These are phyloP conservation scores for Solanum appendiculatum DNA, from an alignment of 257 asterid species.

Conservation along the genomic window DNA sequence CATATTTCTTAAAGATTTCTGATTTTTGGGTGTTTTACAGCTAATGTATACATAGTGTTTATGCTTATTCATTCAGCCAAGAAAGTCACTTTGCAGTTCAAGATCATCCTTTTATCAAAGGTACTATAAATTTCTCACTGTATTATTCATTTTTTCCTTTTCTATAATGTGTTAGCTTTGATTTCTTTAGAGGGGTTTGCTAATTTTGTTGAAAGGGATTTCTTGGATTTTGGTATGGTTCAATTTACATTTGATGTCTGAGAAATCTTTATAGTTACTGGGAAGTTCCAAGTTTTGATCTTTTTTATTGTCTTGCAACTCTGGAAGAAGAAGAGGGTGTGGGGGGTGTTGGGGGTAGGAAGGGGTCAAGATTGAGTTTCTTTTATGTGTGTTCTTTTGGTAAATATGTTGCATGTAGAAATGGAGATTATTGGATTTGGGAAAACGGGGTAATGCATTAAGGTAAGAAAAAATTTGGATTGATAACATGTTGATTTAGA, in stretches of 20 bases:
- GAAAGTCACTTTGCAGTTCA: neutral
- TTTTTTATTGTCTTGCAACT: neutral
- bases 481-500: neutral
- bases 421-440: neutral
- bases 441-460: neutral
- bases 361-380: no score
- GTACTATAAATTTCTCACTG: neutral
- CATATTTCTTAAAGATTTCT: neutral
- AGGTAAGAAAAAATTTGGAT: neutral
- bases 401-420: neutral
- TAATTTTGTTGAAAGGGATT: neutral
- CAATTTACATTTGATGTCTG: neutral
- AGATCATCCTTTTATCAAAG: slow-evolving; percentile 8
- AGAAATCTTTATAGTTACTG: neutral
- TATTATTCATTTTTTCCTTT: neutral
- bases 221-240: neutral
- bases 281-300: neutral
- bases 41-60: neutral
- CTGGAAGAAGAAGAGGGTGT: neutral
- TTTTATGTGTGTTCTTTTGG: neutral
- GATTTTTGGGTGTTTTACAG: neutral
- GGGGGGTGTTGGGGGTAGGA: neutral
- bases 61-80: slow-evolving; percentile 7
- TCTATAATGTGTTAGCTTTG: neutral
- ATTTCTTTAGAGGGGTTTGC: neutral